Conservation (phyloP, 352 stramenopile species). For the Phytophthora nicotianae region DNA sequence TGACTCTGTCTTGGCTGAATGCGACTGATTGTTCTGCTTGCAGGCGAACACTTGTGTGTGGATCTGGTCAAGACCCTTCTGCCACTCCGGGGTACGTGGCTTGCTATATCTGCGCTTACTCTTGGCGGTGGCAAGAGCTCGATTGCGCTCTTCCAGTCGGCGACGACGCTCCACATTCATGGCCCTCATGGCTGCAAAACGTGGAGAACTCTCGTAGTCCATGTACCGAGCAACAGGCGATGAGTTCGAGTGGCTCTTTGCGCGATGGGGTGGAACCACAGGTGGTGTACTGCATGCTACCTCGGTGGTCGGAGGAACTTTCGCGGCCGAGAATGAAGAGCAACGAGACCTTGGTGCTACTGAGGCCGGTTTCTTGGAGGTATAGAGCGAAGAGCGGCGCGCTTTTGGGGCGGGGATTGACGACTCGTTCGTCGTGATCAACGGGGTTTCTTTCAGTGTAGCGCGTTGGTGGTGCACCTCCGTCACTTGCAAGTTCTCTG, state of each 20-base stretch:
- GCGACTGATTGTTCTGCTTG: slow-evolving; percentile 11
- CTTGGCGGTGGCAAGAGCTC: slow-evolving; percentile 25
- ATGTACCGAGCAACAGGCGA: slow-evolving; percentile 35
- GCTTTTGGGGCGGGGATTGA: slow-evolving; percentile 7
- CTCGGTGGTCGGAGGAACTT: neutral
- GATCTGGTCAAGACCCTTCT: slow-evolving; percentile 23
- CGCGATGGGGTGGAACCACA: too few species aligned
- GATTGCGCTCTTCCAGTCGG: slow-evolving; percentile 38
- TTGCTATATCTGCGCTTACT: slow-evolving; percentile 7
- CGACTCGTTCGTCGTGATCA: slow-evolving; percentile 5
- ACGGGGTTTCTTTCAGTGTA: slow-evolving; percentile 13
- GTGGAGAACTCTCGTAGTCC: slow-evolving; percentile 42
- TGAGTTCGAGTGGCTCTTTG: neutral
- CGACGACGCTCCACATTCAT: slow-evolving; percentile 43
- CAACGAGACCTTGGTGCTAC: slow-evolving; percentile 7
- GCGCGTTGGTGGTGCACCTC: slow-evolving; percentile 10
- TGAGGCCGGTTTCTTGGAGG: too few species aligned
- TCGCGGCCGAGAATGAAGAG: slow-evolving; percentile 12
- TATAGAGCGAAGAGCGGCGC: slow-evolving; percentile 22
- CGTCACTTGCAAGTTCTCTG: slow-evolving; percentile 7
- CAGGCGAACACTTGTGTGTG: slow-evolving; percentile 25
- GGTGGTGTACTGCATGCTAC: slow-evolving; percentile 1
- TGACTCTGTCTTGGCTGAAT: neutral
- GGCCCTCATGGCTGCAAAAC: slow-evolving; percentile 43
- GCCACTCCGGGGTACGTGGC: slow-evolving; percentile 19